Conservation (phyloP, 2,329 filamentous ascomycete species). For the Aspergillus glaucus region DNA sequence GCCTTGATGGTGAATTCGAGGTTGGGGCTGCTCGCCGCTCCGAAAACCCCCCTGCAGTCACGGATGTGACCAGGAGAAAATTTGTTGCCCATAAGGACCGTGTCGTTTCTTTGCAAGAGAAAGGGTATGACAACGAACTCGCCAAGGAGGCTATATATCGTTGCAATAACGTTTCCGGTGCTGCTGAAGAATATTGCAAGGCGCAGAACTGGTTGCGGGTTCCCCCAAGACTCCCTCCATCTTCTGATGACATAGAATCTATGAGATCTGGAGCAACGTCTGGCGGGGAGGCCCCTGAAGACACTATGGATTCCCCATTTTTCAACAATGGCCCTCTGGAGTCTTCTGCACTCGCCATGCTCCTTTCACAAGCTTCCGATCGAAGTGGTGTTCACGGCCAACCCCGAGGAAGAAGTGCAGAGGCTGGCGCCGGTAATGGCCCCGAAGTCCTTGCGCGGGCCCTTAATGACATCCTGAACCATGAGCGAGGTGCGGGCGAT, state of each 20-base stretch:
- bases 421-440: conserved; percentile 26
- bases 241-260: conserved; percentile 48
- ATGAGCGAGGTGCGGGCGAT: conserved; percentile 20
- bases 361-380: conserved; percentile 26
- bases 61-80: conserved; percentile 42
- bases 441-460: conserved; percentile 36
- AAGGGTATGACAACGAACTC: conserved; percentile 55
- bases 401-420: conserved; percentile 17
- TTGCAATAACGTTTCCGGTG: conserved; percentile 59
- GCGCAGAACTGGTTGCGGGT: conserved; percentile 54
- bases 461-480: conserved; percentile 36
- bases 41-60: conserved; percentile 51
- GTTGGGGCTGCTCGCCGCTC: conserved; percentile 54
- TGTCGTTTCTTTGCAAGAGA: conserved; percentile 39
- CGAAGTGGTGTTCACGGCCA: conserved; percentile 16
- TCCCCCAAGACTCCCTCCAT: conserved; percentile 62
- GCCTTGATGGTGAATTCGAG: conserved; percentile 73
- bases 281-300: conserved; percentile 25
- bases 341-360: conserved; percentile 27
- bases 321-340: conserved; percentile 23
- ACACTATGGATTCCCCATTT: conserved; percentile 20
- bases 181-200: conserved; percentile 68
- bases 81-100: conserved; percentile 49
- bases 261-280: conserved; percentile 21
- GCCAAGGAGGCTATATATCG: conserved; percentile 76